phyloP scores from a whole-genome alignment of 495 filamentous ascomycete species.

The Mytilinidion resinicola region DNA sequence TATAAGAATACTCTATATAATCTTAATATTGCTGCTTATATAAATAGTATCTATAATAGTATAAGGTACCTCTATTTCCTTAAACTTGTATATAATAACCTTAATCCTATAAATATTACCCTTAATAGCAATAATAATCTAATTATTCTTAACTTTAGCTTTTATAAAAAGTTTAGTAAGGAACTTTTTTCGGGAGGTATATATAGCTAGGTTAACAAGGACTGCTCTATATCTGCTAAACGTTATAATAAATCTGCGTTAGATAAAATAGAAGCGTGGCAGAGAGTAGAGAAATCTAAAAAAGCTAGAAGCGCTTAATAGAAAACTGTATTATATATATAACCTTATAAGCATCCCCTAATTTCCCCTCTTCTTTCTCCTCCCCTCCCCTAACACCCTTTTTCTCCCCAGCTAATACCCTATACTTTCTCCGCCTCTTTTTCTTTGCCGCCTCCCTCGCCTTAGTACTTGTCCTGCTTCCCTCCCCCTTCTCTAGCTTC shows the following conservation, averaged over 20 bases:
- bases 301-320: not conserved
- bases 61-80: conserved; percentile 17
- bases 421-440: no score
- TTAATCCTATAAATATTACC: conserved; percentile 16
- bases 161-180: conserved; percentile 12
- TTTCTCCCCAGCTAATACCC: no score
- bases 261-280: conserved; percentile 13
- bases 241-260: conserved; percentile 13
- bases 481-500: no score
- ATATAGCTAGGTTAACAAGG: conserved; percentile 12
- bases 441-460: no score
- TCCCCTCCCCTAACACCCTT: no score
- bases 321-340: conserved; percentile 1
- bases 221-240: conserved; percentile 5
- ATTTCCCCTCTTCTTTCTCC: no score
- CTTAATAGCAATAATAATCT: conserved; percentile 6
- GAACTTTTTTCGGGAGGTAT: conserved; percentile 15
- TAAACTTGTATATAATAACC: conserved; percentile 19
- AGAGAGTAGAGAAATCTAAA: conserved; percentile 1
- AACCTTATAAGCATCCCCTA: no score
- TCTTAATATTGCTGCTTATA: conserved; percentile 13
- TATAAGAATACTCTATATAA: conserved; percentile 11
- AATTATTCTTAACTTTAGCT: conserved; percentile 14
- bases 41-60: conserved; percentile 5
- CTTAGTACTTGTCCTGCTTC: no score